Percentiles rank a stretch among this genome's conserved stretches.
phyloP scores from a whole-genome alignment of 257 asterid genomes.

The Penstemon barbatus region DNA sequence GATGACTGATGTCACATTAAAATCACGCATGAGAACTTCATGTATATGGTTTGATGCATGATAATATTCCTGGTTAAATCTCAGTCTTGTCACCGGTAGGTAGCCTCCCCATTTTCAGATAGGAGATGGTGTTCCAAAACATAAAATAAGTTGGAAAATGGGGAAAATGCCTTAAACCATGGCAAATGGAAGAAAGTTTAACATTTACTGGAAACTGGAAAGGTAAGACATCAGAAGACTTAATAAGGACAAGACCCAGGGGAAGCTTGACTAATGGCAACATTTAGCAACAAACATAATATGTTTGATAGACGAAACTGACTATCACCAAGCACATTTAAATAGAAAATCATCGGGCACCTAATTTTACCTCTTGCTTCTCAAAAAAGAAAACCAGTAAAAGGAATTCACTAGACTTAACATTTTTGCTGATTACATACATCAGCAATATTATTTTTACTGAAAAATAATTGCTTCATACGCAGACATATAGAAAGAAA shows the following conservation, averaged over 20 bases:
- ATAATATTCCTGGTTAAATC: neutral
- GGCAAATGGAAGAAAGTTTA: neutral
- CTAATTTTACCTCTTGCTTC: constrained; percentile 9
- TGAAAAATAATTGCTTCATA: constrained; percentile 15
- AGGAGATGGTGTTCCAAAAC: neutral
- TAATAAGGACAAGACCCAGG: neutral
- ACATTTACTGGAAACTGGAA: neutral
- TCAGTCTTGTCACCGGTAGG: neutral
- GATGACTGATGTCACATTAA: constrained; percentile 23
- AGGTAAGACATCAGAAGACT: neutral
- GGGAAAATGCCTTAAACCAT: neutral
- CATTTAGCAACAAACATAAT: neutral
- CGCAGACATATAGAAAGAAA: neutral
- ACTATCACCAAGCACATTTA: constrained; percentile 15
- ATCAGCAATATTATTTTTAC: constrained; percentile 1
- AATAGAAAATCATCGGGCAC: constrained; percentile 22
- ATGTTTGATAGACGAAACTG: neutral
- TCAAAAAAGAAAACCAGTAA: constrained; percentile 16
- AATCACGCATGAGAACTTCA: neutral
- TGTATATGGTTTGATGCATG: neutral
- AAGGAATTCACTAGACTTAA: constrained; percentile 16
- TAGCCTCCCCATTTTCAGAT: neutral
- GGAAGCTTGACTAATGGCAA: neutral
- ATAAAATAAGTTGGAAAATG: neutral
- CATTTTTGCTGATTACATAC: constrained; percentile 15